Percentiles rank a stretch among this genome's conserved stretches.
Conservation (phyloP, 345 rosid genomes). For the Rhodamnia rubescens region DNA sequence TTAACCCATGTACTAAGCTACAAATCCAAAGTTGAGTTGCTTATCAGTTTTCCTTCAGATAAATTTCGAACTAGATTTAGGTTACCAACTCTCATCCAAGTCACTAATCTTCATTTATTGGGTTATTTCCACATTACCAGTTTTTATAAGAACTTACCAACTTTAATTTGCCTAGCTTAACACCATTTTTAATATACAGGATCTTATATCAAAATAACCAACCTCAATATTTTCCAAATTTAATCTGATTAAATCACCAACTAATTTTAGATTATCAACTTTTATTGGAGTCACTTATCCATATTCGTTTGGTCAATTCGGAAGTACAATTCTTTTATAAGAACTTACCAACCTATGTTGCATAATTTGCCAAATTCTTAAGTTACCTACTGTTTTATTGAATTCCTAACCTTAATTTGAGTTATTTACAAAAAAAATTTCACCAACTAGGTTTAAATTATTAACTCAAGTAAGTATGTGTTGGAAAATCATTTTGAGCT, state of each 20-base stretch:
- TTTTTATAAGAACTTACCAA: background rate
- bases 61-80: background rate
- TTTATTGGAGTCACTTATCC: background rate
- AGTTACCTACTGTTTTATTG: background rate
- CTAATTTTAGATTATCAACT: background rate
- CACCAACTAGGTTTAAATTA: background rate
- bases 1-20: background rate
- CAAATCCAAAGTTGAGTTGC: background rate
- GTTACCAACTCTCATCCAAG: background rate
- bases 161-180: background rate
- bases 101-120: background rate
- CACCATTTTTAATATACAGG: background rate
- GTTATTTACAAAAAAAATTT: too few species aligned
- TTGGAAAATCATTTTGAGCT: background rate
- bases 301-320: background rate
- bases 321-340: background rate
- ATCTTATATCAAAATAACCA: background rate
- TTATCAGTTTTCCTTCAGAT: background rate
- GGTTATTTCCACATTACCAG: background rate
- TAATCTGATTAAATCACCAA: background rate
- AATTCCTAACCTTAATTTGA: background rate
- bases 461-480: background rate
- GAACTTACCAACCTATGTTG: background rate
- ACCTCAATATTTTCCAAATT: background rate
- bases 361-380: background rate